These are phyloP conservation scores for Carnegiea gigantea DNA, from an alignment of 179 eudicot genomes.

Conservation along the genomic window DNA sequence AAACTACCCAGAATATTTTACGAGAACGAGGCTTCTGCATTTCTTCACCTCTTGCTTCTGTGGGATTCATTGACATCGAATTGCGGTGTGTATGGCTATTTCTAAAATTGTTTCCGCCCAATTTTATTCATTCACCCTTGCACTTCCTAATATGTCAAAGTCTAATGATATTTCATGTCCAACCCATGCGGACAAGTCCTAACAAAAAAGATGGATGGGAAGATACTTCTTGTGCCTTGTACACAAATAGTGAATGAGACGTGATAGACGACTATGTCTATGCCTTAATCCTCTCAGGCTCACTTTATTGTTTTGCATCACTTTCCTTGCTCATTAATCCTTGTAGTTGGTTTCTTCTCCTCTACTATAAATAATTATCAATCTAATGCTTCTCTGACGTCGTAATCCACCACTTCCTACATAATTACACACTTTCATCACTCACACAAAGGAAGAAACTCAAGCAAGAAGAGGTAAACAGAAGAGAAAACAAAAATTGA, in stretches of 20 bases:
- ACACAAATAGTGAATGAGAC: conserved; percentile 15
- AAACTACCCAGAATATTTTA: too few relatives aligned
- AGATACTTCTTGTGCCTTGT: not conserved
- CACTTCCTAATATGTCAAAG: not conserved
- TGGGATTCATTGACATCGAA: too few relatives aligned
- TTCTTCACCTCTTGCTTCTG: too few relatives aligned
- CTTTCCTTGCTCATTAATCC: conserved; percentile 30
- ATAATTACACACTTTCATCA: not conserved
- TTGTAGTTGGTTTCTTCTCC: conserved; percentile 12
- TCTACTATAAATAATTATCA: not conserved
- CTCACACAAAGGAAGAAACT: not conserved
- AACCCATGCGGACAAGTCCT: not conserved
- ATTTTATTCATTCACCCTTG: too few relatives aligned
- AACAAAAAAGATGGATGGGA: not conserved
- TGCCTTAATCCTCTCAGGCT: conserved; percentile 28
- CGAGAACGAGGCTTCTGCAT: too few relatives aligned
- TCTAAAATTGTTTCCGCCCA: too few relatives aligned
- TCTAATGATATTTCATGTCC: not conserved
- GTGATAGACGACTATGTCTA: conserved; percentile 11
- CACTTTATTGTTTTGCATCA: conserved; percentile 7
- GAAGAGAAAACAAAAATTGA: not conserved
- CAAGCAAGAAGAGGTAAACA: not conserved
- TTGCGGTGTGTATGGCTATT: too few relatives aligned
- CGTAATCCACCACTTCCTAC: conserved; percentile 8
- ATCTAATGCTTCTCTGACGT: conserved; percentile 21